A percentile compares a stretch with the other conserved stretches of the same genome.
phyloP scores from a whole-genome alignment of 139 green algal species.

The Volvox reticuliferus region DNA sequence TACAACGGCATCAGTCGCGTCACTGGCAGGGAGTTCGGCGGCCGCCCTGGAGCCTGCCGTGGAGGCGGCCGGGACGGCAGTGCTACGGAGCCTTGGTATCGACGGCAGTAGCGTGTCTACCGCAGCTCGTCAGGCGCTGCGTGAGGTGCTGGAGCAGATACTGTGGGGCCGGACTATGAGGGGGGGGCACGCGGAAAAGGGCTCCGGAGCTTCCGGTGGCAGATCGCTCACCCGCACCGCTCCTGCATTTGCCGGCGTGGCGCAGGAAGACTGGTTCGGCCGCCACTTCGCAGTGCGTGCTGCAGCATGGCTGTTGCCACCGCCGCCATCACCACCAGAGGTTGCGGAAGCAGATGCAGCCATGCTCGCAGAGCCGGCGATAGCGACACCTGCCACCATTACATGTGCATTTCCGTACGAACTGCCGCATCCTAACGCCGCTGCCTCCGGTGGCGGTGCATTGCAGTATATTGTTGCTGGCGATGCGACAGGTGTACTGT shows the following conservation, averaged over 20 bases:
- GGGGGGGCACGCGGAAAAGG: background rate
- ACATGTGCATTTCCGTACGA: slow-evolving; percentile 32
- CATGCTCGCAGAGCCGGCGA: background rate
- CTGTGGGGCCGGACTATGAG: background rate
- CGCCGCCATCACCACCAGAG: background rate
- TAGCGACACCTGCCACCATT: background rate
- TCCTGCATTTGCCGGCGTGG: background rate
- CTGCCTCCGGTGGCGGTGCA: background rate
- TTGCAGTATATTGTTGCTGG: slow-evolving; percentile 25
- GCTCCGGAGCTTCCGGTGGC: background rate
- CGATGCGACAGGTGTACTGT: slow-evolving; percentile 47
- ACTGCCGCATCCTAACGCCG: background rate
- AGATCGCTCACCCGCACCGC: background rate
- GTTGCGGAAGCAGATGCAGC: background rate
- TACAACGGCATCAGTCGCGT: background rate
- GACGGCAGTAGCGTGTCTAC: background rate
- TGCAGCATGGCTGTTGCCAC: background rate
- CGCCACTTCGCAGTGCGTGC: background rate
- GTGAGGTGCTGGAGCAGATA: background rate
- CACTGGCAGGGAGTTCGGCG: background rate
- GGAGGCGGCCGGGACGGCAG: background rate
- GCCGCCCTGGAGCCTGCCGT: background rate
- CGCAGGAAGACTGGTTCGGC: background rate
- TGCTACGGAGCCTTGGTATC: background rate
- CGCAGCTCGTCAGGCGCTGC: background rate